phyloP scores from a whole-genome alignment of 345 rosid species.

The Populus simonii region DNA sequence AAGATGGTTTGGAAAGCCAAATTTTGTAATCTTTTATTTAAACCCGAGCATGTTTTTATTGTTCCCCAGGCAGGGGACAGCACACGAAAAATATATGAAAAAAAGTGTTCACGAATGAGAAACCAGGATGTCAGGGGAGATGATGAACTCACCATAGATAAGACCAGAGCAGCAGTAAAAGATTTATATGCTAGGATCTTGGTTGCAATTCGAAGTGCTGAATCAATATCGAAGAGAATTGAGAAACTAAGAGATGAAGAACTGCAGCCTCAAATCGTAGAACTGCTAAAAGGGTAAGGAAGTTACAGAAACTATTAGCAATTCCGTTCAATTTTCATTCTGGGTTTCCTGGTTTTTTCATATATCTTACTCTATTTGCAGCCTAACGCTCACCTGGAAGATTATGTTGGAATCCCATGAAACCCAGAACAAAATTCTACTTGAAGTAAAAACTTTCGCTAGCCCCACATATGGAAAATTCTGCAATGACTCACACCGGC shows the following conservation, averaged over 20 bases:
- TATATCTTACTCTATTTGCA: constrained; percentile 25
- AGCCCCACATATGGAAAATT: constrained; percentile 52
- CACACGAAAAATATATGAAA: constrained; percentile 55
- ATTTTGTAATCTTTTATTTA: not conserved
- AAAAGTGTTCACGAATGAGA: constrained; percentile 49
- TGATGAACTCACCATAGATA: constrained; percentile 43
- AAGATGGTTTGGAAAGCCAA: not conserved
- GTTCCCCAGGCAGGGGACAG: constrained; percentile 57
- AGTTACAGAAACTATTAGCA: constrained; percentile 6
- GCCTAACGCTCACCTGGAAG: constrained; percentile 59
- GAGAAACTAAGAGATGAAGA: constrained; percentile 66
- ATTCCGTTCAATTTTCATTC: not conserved
- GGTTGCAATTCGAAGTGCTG: constrained; percentile 69
- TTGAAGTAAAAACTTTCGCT: constrained; percentile 55
- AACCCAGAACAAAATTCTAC: constrained; percentile 60
- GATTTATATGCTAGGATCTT: constrained; percentile 66
- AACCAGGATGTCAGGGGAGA: constrained; percentile 52
- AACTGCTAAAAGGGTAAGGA: constrained; percentile 64
- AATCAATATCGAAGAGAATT: constrained; percentile 60
- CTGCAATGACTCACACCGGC: constrained; percentile 61
- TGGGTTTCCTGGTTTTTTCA: constrained; percentile 11
- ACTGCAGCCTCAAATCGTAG: constrained; percentile 61
- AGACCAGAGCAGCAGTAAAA: constrained; percentile 55
- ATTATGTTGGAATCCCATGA: constrained; percentile 68
- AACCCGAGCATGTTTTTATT: constrained; percentile 1